A percentile compares a stretch with the other conserved stretches of the same genome.
phyloP scores from a whole-genome alignment of 2,329 filamentous ascomycete species.

The Trichoderma cornu-damae region DNA sequence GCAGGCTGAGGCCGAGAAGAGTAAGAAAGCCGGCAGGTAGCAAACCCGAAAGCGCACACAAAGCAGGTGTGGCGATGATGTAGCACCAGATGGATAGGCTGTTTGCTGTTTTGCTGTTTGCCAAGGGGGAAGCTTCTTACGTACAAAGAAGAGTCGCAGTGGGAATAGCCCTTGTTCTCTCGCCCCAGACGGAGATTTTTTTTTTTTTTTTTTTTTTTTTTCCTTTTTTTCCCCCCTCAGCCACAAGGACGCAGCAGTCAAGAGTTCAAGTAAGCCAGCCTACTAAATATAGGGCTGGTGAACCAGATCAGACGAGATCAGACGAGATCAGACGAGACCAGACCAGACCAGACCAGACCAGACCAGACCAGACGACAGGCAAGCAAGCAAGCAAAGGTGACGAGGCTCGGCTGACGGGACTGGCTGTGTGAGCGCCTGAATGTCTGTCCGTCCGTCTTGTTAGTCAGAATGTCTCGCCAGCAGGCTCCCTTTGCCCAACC shows the following conservation, averaged over 20 bases:
- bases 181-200: background rate
- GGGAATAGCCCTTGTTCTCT: background rate
- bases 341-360: background rate
- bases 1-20: slow-evolving; percentile 13
- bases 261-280: background rate
- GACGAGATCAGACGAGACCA: background rate
- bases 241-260: background rate
- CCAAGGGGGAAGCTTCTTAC: background rate
- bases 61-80: background rate
- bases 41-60: background rate
- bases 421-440: background rate
- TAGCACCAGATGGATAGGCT: background rate
- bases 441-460: background rate
- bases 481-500: background rate
- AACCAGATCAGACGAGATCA: too few relatives aligned
- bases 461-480: slow-evolving; percentile 3
- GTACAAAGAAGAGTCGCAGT: slow-evolving; percentile 6
- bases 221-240: too few relatives aligned
- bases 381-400: background rate
- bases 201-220: too few relatives aligned
- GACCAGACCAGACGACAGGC: background rate
- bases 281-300: too few relatives aligned
- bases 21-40: slow-evolving; percentile 7
- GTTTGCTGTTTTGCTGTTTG: background rate
- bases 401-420: background rate